Evolutionary conservation across 305 asterid genomes (phyloP).

Genomic region (Solanum chacoense): DNA sequence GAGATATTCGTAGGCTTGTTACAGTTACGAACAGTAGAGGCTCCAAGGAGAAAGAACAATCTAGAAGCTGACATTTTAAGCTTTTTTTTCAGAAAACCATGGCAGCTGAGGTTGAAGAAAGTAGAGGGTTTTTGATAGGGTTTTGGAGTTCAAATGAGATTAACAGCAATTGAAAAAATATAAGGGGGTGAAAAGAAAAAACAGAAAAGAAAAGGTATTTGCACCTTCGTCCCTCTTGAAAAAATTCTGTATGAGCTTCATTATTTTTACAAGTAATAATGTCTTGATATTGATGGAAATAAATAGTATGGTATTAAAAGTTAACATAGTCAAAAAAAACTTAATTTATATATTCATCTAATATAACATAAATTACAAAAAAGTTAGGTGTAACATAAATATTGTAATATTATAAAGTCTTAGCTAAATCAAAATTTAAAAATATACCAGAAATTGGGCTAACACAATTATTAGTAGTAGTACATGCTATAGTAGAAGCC

Average conservation of each 20-base stretch:
- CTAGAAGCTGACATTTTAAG: constrained; percentile 37
- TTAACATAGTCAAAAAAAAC: neutral
- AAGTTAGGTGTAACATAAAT: neutral
- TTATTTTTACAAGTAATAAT: neutral
- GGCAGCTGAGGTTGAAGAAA: neutral
- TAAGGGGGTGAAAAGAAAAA: neutral
- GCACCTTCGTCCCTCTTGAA: neutral
- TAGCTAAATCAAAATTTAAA: too few relatives aligned
- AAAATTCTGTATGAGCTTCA: neutral
- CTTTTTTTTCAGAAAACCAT: neutral
- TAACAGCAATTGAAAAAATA: neutral
- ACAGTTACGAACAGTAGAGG: constrained; percentile 35
- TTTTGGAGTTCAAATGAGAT: neutral
- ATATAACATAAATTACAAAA: neutral
- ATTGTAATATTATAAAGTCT: too few relatives aligned
- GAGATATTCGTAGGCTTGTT: constrained; percentile 7
- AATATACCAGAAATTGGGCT: neutral
- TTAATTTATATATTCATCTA: too few relatives aligned
- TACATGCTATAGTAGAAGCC: neutral
- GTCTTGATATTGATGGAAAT: neutral
- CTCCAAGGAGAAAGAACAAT: constrained; percentile 34
- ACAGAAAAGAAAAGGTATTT: neutral
- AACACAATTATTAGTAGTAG: neutral
- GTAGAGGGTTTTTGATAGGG: constrained; percentile 13
- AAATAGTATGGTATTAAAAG: neutral